Evolutionary conservation across 345 rosid species (phyloP), one percentile per base, ranked within the genome.

Genomic region (Orychophragmus violaceus): DNA sequence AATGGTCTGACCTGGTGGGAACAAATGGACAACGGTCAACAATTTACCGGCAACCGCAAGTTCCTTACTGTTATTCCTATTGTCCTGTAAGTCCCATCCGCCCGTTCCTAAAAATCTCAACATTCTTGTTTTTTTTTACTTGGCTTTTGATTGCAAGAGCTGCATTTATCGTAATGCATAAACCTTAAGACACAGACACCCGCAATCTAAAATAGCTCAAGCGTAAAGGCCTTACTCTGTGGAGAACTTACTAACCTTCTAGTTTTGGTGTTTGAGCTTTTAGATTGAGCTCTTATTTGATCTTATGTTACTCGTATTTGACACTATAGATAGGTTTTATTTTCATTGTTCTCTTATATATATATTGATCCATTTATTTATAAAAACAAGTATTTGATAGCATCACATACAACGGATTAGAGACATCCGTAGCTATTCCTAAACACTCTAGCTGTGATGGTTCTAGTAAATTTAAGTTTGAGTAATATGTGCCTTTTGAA

Each of bases 1-100:
- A 94, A 94, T 67, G 44, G 84, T 55, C 73, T 94, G 75, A 94
- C 99, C 59, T 94, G 97, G 99, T 90, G 99, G 97, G 99, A 94
- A 71, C 99, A 94, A 81, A 82, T 94, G 32, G 99, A 94, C 74
- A 90, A 57, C 21, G 97, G 99, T 53, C 85, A 94, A 79, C 97
- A 94, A 77, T 95, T 94, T 52, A 90, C 99, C 5, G 89, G 92
- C 67, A 88, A 90, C 77, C 79, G 97, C 61, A 94, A 90, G 76
- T 94, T 94, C 75, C 82, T 90, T 25, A 90, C 96, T 1, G 90
- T 87, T 71, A 96, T 94, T 42, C 99, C 99, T 67, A 76, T 85
- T 48, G 96, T 94, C 79, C 84, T 90, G 99, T 90, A 83, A 87
- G 96, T 80, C n/a, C n/a, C n/a, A n/a, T n/a, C n/a, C n/a, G n/a